Base-by-base conservation (phyloP, 345 rosid genomes). In the Sisymbrium irio region DNA sequence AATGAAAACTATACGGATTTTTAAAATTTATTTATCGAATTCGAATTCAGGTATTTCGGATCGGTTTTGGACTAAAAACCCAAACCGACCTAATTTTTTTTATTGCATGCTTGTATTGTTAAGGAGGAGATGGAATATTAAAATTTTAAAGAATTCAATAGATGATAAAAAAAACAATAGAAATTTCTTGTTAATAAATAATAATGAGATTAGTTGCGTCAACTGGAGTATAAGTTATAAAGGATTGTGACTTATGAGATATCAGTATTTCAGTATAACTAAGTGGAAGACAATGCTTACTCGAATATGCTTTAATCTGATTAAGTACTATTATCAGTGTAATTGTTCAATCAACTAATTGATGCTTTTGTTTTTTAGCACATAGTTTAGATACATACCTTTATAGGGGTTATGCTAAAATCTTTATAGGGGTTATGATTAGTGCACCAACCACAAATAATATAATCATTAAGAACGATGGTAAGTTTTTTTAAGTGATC, bases 391-490 rank as follows among this genome's bases (percentile, higher is more conserved):
- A 20, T 20, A 20, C 46, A 36, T 71, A 37, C 67, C 58, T 71
- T 71, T 59, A 15, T 59, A 46, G n/a, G n/a, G n/a, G n/a, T n/a
- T n/a, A n/a, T n/a, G n/a, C n/a, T n/a, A n/a, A n/a, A n/a, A n/a
- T n/a, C n/a, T n/a, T n/a, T n/a, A n/a, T n/a, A n/a, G n/a, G 59
- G 60, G 18, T 60, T 59, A 71, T 71, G 59, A 71, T 60, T 71
- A 71, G 10, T 27, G 59, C 39, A 71, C 67, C 56, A 30, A 69
- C 44, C 73, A 35, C 32, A 6, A 7, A 42, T 53, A 22, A n/a
- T 39, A 45, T 17, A 12, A 17, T 41, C n/a, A n/a, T n/a, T 32
- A 56, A 30, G 19, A 56, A 22, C 20, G 6, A 42, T 18, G 33
- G 44, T 55, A 55, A 12, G 32, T 42, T 28, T 14, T 53, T 12